Evolutionary conservation across 106 monocot genomes (phyloP), one percentile per base, ranked within the genome.

Genomic region (Dendrobium chrysotoxum): DNA sequence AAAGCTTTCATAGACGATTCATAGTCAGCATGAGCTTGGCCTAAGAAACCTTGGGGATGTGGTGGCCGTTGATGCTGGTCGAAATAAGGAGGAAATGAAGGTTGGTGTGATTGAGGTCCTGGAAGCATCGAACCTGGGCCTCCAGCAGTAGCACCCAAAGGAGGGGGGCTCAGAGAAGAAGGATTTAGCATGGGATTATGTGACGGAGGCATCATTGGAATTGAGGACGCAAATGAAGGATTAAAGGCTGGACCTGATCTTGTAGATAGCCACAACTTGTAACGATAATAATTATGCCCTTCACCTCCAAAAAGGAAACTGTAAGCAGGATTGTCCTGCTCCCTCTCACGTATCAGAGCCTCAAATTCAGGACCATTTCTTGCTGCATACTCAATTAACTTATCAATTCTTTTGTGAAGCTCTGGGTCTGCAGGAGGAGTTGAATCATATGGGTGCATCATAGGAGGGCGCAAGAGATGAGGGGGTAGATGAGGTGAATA

Each of bases 301-400:
- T 97, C 96, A 20, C 88, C 96, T 53, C 96, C 96, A 79, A 97
- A 97, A 35, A 97, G 87, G 76, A 97, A 97, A 72, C 89, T 86
- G 68, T 97, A 97, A 50, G 84, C 92, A 53, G 94, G 96, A 61
- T 97, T 97, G 40, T 97, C 90, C 6, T 88, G 88, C 81, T 97
- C 94, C 84, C 94, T 97, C 53, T 97, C 96, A 55, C 96, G 96
- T 47, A 97, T 90, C 87, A 97, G 90, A 58, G 79, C 86, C 82
- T 97, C 96, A 25, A 97, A 97, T 55, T 94, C 96, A 12, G 96
- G 96, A 26, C 96, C 96, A 76, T 97, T 97, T 81, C 94, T 97
- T 50, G 89, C 87, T 26, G 86, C 80, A 80, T 97, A 97, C 61
- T 97, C 96, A 0, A 85, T 93, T 47, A 92, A 85, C 82, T 94